Evolutionary conservation across 2,329 filamentous ascomycete species (phyloP).

Genomic region (Erysiphe neolycopersici): DNA sequence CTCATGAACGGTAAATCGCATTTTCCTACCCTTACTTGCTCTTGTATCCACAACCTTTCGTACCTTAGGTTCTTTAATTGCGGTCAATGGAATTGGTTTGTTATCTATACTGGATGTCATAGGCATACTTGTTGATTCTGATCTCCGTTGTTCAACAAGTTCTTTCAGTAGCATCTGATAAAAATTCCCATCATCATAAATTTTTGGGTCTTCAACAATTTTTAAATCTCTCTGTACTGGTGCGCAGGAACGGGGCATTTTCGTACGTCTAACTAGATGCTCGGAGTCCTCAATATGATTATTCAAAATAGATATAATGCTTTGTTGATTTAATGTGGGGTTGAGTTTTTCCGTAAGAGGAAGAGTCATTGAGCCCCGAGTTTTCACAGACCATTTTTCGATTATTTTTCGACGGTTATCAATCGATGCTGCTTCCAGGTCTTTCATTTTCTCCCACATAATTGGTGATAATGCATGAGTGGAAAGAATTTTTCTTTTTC

Average conservation of each 20-base stretch:
- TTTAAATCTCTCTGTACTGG: constrained; percentile 36
- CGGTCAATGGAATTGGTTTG: constrained; percentile 27
- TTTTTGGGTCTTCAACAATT: constrained; percentile 27
- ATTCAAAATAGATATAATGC: constrained; percentile 38
- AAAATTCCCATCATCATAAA: constrained; percentile 89
- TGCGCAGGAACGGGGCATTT: constrained; percentile 49
- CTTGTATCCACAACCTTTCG: constrained; percentile 74
- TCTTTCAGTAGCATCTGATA: constrained; percentile 85
- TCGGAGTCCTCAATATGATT: constrained; percentile 39
- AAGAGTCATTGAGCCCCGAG: constrained; percentile 31
- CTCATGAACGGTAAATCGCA: constrained; percentile 86
- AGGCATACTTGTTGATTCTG: constrained; percentile 27
- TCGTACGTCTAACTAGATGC: constrained; percentile 42
- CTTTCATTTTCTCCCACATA: constrained; percentile 47
- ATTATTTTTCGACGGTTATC: constrained; percentile 43
- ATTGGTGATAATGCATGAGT: constrained; percentile 30
- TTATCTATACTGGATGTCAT: constrained; percentile 10
- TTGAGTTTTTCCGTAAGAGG: constrained; percentile 31
- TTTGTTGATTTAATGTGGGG: constrained; percentile 24
- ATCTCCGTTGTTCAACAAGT: constrained; percentile 66
- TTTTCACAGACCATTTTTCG: constrained; percentile 76
- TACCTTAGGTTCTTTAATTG: constrained; percentile 50
- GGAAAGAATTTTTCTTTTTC: constrained; percentile 35
- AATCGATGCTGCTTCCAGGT: constrained; percentile 31
- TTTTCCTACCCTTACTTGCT: constrained; percentile 81